Evolutionary conservation across 2,329 filamentous ascomycete genomes (phyloP), one percentile per base, ranked within the genome.

Genomic region (Ceratocystis papillata): DNA sequence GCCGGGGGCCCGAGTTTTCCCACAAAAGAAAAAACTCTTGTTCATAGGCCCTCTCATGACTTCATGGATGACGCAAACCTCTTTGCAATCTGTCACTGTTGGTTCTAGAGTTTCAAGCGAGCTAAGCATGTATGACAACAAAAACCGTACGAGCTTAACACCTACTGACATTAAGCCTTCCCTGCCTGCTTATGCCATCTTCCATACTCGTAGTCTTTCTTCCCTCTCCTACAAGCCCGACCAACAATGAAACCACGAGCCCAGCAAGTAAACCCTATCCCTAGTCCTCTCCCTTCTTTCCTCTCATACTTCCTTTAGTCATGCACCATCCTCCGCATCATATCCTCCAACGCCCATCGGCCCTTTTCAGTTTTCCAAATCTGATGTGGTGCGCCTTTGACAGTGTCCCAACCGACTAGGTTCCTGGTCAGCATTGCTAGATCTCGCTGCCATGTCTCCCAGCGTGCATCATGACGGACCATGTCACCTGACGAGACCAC

Each of bases 391-490:
- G 92, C 91, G 69, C 87, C 83, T 67, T 88, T 84, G 10, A 96
- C 90, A 64, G 96, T 83, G 74, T 96, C 90, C 92, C 93, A 99
- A 48, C 82, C 79, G 67, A 88, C 75, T 63, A 97, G 77, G 61
- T 91, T 90, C 64, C 87, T 81, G 0, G 93, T 96, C 70, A 97
- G 78, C 67, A 82, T 84, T 6, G 87, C 91, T 68, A 96, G 76
- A 72, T 96, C 92, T 70, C 89, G 81, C 78, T 99, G 94, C 74
- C 90, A 91, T 69, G 82, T 78, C 73, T 88, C 87, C 94, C 94
- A 99, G 66, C 83, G 80, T 60, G 79, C 77, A 73, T 89, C 86
- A 62, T 76, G 79, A 67, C 83, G 81, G 65, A 90, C 79, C 71
- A 87, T 80, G 66, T 86, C 80, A 0, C 90, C 93, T 0, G 90